A percentile compares a stretch with the other conserved stretches of the same genome.
Evolutionary conservation across 495 filamentous ascomycete species (phyloP).

Genomic region (Penicillium canariense): DNA sequence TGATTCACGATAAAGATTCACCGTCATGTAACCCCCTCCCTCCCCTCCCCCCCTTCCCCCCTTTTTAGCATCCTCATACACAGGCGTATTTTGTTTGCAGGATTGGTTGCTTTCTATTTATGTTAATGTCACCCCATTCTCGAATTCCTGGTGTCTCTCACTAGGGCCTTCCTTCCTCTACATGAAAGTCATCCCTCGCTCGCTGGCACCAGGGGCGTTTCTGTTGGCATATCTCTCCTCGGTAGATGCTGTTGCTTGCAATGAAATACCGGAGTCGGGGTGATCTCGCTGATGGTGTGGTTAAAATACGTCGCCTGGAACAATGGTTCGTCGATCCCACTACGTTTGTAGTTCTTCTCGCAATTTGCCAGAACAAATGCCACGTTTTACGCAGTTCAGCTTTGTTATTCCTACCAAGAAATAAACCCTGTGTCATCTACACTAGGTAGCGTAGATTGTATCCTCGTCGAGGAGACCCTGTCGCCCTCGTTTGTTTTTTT

Average conservation of each 20-base stretch:
- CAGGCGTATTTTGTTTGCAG: constrained; percentile 43
- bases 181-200: too few species aligned
- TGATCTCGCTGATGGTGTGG: not conserved
- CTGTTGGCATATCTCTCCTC: constrained; percentile 8
- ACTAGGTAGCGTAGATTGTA: too few species aligned
- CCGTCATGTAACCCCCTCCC: constrained; percentile 55
- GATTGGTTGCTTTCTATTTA: constrained; percentile 31
- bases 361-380: constrained; percentile 26
- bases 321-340: constrained; percentile 13
- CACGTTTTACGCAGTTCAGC: constrained; percentile 3
- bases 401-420: not conserved
- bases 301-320: constrained; percentile 9
- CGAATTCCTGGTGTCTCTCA: constrained; percentile 14
- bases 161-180: constrained; percentile 5
- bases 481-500: too few species aligned
- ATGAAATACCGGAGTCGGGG: not conserved
- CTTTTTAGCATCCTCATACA: constrained; percentile 46
- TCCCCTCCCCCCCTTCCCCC: too few species aligned
- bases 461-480: too few species aligned
- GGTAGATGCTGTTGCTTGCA: not conserved
- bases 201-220: constrained; percentile 13
- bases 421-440: not conserved
- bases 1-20: constrained; percentile 56
- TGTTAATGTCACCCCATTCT: constrained; percentile 26
- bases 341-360: constrained; percentile 18